Evolutionary conservation across 768 basidiomycete species (phyloP).

Genomic region (Lactarius hatsudake): DNA sequence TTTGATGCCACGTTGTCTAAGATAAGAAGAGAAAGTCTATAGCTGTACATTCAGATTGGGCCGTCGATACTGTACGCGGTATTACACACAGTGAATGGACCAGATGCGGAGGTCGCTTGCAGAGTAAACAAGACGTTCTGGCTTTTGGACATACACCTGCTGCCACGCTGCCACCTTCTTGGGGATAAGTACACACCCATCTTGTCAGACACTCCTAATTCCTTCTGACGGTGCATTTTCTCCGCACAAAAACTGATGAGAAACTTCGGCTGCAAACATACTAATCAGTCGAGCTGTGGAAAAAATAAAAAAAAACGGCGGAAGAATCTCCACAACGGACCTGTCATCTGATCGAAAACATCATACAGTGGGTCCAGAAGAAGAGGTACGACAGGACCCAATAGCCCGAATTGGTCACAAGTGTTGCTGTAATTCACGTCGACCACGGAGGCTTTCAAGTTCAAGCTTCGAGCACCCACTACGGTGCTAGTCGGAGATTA

Average conservation of each 20-base stretch:
- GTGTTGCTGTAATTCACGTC: background rate
- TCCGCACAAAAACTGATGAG: background rate
- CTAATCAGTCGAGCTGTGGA: background rate
- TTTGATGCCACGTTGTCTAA: background rate
- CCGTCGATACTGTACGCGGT: background rate
- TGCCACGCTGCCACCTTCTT: background rate
- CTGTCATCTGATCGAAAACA: background rate
- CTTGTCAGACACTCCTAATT: background rate
- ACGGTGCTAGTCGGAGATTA: background rate
- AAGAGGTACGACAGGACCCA: background rate
- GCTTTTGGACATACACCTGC: background rate
- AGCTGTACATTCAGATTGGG: background rate
- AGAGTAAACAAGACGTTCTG: background rate
- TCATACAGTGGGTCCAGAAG: no score
- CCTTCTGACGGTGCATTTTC: no score
- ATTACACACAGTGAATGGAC: background rate
- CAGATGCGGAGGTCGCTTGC: background rate
- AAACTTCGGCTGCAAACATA: background rate
- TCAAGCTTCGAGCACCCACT: background rate
- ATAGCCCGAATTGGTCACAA: background rate
- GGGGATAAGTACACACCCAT: background rate
- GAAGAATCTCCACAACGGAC: background rate
- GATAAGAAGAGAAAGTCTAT: background rate
- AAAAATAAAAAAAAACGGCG: background rate
- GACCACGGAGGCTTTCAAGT: background rate